phyloP scores from a whole-genome alignment of 2,329 filamentous ascomycete genomes.

The Graphilbum fragrans region DNA sequence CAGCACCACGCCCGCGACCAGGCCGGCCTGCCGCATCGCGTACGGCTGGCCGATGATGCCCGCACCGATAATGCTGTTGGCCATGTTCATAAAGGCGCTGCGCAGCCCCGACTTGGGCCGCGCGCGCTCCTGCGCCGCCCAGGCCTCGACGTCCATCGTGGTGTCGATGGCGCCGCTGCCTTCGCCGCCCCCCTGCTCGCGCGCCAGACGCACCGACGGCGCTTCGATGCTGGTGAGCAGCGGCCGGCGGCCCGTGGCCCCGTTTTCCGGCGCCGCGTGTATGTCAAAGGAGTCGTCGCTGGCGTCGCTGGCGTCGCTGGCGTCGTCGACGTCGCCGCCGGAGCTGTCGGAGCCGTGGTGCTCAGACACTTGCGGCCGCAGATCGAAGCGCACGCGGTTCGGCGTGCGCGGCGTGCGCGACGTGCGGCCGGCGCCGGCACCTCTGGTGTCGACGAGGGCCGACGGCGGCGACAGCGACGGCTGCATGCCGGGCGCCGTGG shows the following conservation, averaged over 20 bases:
- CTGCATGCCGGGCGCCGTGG: background rate
- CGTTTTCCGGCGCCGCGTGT: slow-evolving; percentile 17
- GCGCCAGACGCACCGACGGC: slow-evolving; percentile 59
- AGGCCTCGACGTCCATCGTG: slow-evolving; percentile 22
- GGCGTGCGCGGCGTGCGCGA: slow-evolving; percentile 46
- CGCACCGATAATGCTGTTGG: slow-evolving; percentile 87
- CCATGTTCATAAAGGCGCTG: slow-evolving; percentile 99
- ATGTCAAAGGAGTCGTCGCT: slow-evolving; percentile 18
- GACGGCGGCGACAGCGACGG: background rate
- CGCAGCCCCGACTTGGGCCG: slow-evolving; percentile 76
- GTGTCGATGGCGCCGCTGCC: slow-evolving; percentile 2
- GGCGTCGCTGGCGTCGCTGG: slow-evolving; percentile 11
- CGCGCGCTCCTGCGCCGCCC: slow-evolving; percentile 39
- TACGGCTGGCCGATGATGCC: slow-evolving; percentile 81
- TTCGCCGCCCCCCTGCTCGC: slow-evolving; percentile 25
- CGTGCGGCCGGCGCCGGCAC: slow-evolving; percentile 10
- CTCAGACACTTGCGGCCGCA: slow-evolving; percentile 29
- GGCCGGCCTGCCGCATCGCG: slow-evolving; percentile 84
- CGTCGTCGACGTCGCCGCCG: background rate
- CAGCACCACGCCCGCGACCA: slow-evolving; percentile 67
- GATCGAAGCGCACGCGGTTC: slow-evolving; percentile 65
- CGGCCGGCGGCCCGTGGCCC: slow-evolving; percentile 44
- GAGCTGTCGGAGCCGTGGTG: background rate
- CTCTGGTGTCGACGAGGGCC: slow-evolving; percentile 1
- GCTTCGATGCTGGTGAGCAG: slow-evolving; percentile 75